Conservation (phyloP, 768 basidiomycete genomes). For the Rhodosporidiobolus sp. region DNA sequence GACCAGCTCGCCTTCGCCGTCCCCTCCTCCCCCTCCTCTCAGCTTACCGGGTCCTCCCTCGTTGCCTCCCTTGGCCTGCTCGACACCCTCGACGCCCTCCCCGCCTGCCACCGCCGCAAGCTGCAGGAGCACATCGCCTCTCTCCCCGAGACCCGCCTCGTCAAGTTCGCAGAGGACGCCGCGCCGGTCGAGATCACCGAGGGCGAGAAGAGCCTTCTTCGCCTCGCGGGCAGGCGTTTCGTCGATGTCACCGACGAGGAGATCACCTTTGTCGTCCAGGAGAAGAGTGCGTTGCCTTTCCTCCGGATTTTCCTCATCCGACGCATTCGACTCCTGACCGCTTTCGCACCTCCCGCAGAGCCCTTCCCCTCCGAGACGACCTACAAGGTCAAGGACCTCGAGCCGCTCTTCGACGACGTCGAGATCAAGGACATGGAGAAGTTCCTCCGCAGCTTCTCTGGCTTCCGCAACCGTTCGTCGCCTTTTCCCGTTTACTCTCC, state of each 20-base stretch:
- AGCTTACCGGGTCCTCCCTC: neutral
- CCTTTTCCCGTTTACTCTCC: neutral
- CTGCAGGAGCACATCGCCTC: conserved; percentile 34
- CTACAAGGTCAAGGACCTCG: conserved; percentile 25
- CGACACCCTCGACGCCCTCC: neutral
- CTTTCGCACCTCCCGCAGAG: neutral
- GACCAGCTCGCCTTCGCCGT: conserved; percentile 22
- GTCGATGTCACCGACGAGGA: conserved; percentile 42
- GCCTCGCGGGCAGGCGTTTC: conserved; percentile 28
- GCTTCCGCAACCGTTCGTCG: conserved; percentile 46
- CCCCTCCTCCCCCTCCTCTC: neutral
- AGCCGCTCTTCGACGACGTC: conserved; percentile 32
- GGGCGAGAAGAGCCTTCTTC: conserved; percentile 43
- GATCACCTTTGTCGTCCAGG: neutral
- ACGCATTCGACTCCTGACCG: neutral
- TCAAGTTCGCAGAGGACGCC: conserved; percentile 15
- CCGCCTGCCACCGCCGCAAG: neutral
- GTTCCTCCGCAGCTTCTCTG: conserved; percentile 39
- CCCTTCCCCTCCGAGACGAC: conserved; percentile 27
- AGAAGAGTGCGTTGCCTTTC: conserved; percentile 5
- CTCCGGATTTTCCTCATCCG: neutral
- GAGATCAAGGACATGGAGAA: conserved; percentile 21
- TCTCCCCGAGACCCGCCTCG: conserved; percentile 34
- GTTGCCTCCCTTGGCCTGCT: conserved; percentile 8
- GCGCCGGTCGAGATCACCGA: conserved; percentile 36